Evolutionary conservation across 1,284 basidiomycete species (phyloP).

Genomic region (Omphalotus olearius): DNA sequence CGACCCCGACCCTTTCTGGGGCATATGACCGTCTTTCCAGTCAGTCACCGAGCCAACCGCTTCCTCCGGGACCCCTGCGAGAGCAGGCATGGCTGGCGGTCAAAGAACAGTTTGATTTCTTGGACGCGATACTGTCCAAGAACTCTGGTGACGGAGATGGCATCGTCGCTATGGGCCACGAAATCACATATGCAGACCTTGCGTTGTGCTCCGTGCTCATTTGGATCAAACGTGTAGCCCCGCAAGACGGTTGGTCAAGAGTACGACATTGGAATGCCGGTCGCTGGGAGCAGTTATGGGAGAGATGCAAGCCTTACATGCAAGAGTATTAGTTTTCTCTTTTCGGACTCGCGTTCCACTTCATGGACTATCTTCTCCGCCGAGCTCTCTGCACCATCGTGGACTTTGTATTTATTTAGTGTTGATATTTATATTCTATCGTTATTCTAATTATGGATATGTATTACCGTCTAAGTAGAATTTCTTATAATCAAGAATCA

Average conservation of each 20-base stretch:
- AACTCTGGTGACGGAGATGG: slow-evolving; percentile 57
- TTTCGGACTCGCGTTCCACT: too few species aligned
- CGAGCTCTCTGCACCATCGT: too few species aligned
- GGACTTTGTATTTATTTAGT: too few species aligned
- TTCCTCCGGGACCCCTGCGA: slow-evolving; percentile 40
- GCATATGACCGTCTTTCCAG: not conserved
- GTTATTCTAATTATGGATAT: too few species aligned
- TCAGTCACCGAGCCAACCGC: slow-evolving; percentile 15
- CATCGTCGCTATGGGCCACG: slow-evolving; percentile 56
- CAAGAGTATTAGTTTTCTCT: slow-evolving; percentile 30
- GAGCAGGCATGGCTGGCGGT: slow-evolving; percentile 63
- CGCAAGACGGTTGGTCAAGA: slow-evolving; percentile 62
- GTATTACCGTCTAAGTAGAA: too few species aligned
- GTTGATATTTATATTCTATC: too few species aligned
- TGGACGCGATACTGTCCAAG: slow-evolving; percentile 60
- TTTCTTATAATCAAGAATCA: too few species aligned
- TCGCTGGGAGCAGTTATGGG: slow-evolving; percentile 55
- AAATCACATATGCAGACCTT: slow-evolving; percentile 68
- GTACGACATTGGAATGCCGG: slow-evolving; percentile 61
- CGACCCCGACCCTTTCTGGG: slow-evolving; percentile 2
- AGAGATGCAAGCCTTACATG: slow-evolving; percentile 59
- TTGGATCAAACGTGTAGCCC: slow-evolving; percentile 64
- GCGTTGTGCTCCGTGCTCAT: slow-evolving; percentile 63
- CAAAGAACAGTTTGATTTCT: slow-evolving; percentile 60
- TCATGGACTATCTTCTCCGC: too few species aligned